Percentiles rank a stretch among this genome's conserved stretches.
Conservation (phyloP, 306 rosid genomes). For the Psophocarpus tetragonolobus region DNA sequence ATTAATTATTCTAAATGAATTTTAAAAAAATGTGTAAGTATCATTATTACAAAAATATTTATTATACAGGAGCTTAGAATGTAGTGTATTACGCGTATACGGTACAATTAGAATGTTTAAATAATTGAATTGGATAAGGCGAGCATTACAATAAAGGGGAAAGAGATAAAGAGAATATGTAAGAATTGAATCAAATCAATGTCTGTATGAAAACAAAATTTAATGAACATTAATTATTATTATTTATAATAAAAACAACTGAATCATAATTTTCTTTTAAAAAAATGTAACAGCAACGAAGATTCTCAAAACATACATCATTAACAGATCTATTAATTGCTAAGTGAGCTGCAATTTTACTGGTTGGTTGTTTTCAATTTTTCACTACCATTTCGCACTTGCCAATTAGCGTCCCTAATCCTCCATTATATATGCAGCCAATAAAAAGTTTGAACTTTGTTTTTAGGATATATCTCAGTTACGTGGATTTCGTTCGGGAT, state of each 20-base stretch:
- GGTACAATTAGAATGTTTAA: background rate
- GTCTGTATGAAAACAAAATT: background rate
- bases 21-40: background rate
- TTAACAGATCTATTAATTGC: background rate
- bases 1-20: too few species aligned
- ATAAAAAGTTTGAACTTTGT: too few species aligned
- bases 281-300: background rate
- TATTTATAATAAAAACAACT: background rate
- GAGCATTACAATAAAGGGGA: background rate
- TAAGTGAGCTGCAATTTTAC: background rate
- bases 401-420: too few species aligned
- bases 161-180: background rate
- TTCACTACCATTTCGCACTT: too few species aligned
- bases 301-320: background rate
- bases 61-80: background rate
- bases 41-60: background rate
- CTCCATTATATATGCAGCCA: too few species aligned
- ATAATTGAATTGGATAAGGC: conserved; percentile 15
- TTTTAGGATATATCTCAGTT: too few species aligned
- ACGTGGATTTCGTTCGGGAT: too few species aligned
- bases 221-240: background rate
- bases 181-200: background rate
- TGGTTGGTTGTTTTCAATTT: too few species aligned
- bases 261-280: background rate
- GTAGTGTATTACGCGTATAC: background rate